A percentile compares a stretch with the other conserved stretches of the same genome.
Conservation (phyloP, 2,329 filamentous ascomycete species). For the Trichoderma sp. region DNA sequence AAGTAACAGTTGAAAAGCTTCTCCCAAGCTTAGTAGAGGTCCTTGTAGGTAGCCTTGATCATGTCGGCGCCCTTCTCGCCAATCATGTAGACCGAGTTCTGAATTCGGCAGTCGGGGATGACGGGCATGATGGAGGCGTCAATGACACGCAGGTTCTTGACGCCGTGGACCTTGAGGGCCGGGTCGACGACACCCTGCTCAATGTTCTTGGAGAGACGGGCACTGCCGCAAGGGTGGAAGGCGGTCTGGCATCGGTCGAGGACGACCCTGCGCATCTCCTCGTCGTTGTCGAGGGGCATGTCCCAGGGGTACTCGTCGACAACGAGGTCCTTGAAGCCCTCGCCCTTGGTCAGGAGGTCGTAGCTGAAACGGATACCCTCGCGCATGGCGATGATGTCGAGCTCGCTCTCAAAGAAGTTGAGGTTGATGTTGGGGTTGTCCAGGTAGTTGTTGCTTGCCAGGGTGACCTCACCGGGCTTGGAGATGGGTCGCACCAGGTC, state of each 20-base stretch:
- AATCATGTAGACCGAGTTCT: slow-evolving; percentile 60
- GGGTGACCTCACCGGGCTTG: slow-evolving; percentile 51
- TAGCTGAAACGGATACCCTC: slow-evolving; percentile 57
- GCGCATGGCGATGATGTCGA: slow-evolving; percentile 56
- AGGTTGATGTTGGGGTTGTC: slow-evolving; percentile 59
- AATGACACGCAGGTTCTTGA: slow-evolving; percentile 52
- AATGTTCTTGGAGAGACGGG: slow-evolving; percentile 51
- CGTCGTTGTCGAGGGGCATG: slow-evolving; percentile 56
- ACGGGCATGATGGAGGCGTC: slow-evolving; percentile 58
- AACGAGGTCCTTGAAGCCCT: slow-evolving; percentile 55
- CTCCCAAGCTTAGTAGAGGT: slow-evolving; percentile 13
- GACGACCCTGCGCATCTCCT: slow-evolving; percentile 54
- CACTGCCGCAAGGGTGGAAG: slow-evolving; percentile 58
- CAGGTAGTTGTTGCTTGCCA: slow-evolving; percentile 56
- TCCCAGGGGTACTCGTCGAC: slow-evolving; percentile 57
- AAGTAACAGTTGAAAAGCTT: neutral
- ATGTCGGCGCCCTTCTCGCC: slow-evolving; percentile 48
- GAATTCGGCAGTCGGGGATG: slow-evolving; percentile 56
- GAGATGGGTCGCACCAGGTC: slow-evolving; percentile 44
- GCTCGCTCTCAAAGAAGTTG: slow-evolving; percentile 57
- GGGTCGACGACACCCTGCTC: slow-evolving; percentile 52
- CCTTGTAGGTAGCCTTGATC: slow-evolving; percentile 23
- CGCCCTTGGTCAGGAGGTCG: slow-evolving; percentile 57
- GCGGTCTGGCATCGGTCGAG: slow-evolving; percentile 59
- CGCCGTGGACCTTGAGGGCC: slow-evolving; percentile 51